Conservation (phyloP, 192 early-diverging fungal species). For the Linnemannia exigua region DNA sequence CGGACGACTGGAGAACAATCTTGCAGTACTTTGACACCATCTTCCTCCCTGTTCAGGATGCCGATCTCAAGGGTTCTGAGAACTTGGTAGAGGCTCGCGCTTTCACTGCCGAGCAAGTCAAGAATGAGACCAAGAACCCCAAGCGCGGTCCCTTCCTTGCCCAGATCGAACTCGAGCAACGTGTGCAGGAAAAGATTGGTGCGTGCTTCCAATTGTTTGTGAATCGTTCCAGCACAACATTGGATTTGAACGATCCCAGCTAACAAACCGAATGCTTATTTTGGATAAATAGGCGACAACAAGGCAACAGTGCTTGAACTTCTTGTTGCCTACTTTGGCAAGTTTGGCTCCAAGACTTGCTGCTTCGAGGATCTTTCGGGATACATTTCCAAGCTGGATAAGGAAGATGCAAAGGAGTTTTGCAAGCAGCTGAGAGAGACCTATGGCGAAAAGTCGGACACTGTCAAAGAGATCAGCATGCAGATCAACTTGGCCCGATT, state of each 20-base stretch:
- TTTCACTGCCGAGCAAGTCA: slow-evolving; percentile 57
- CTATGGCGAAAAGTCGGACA: slow-evolving; percentile 47
- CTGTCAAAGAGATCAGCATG: slow-evolving; percentile 55
- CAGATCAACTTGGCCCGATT: slow-evolving; percentile 43
- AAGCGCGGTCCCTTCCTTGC: slow-evolving; percentile 83
- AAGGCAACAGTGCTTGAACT: slow-evolving; percentile 45
- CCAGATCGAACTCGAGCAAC: slow-evolving; percentile 70
- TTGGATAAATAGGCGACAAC: slow-evolving; percentile 17
- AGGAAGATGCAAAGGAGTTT: slow-evolving; percentile 45
- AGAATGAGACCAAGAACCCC: slow-evolving; percentile 55
- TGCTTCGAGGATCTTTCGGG: slow-evolving; percentile 83
- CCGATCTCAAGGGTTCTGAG: slow-evolving; percentile 45
- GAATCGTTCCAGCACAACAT: too few species aligned
- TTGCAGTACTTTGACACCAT: slow-evolving; percentile 71
- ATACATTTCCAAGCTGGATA: slow-evolving; percentile 63
- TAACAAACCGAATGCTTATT: neutral
- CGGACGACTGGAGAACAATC: slow-evolving; percentile 84
- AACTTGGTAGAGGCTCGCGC: slow-evolving; percentile 56
- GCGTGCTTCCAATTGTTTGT: too few species aligned
- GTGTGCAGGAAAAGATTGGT: slow-evolving; percentile 59
- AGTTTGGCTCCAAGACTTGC: slow-evolving; percentile 74
- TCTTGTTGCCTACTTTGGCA: slow-evolving; percentile 69
- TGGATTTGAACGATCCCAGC: too few species aligned
- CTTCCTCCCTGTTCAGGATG: slow-evolving; percentile 60
- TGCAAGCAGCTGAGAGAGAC: slow-evolving; percentile 44